Evolutionary conservation across 2,329 filamentous ascomycete genomes (phyloP).

Genomic region (Scopulariopsis brevicaulis): DNA sequence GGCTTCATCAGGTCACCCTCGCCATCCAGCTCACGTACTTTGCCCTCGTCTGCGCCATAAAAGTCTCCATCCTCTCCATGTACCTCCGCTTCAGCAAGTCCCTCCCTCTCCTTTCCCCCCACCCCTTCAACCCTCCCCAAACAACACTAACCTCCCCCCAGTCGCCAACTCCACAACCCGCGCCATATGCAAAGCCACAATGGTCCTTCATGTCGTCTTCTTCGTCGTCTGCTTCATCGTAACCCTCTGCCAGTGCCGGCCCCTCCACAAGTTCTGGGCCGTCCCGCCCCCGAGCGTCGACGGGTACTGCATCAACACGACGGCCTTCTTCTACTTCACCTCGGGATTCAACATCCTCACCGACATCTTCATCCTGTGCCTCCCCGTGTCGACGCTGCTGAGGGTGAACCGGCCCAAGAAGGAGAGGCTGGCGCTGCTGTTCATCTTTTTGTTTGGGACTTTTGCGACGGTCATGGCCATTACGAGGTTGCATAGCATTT

Average conservation of each 20-base stretch:
- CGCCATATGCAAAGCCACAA: slow-evolving; percentile 19
- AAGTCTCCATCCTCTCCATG: slow-evolving; percentile 31
- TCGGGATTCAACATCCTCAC: slow-evolving; percentile 32
- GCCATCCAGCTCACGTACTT: slow-evolving; percentile 30
- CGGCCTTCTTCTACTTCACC: slow-evolving; percentile 29
- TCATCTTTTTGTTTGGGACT: slow-evolving; percentile 27
- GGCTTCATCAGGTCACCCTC: slow-evolving; percentile 18
- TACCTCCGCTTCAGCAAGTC: slow-evolving; percentile 30
- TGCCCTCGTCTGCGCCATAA: slow-evolving; percentile 23
- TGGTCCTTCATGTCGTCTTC: slow-evolving; percentile 25
- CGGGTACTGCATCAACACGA: slow-evolving; percentile 26
- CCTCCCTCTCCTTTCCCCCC: slow-evolving; percentile 7
- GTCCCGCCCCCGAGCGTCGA: slow-evolving; percentile 12
- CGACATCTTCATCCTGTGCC: slow-evolving; percentile 29
- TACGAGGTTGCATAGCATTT: slow-evolving; percentile 26
- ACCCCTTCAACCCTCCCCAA: slow-evolving; percentile 2
- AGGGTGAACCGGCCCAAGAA: slow-evolving; percentile 31
- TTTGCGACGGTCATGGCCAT: slow-evolving; percentile 24
- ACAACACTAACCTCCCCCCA: not conserved
- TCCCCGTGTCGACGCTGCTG: slow-evolving; percentile 31
- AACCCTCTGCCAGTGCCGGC: slow-evolving; percentile 27
- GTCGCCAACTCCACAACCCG: slow-evolving; percentile 14
- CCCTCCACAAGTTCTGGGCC: slow-evolving; percentile 30
- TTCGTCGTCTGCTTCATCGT: slow-evolving; percentile 25
- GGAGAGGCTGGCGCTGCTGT: slow-evolving; percentile 36